Evolutionary conservation across 805 yeast genomes (phyloP), one percentile per base, ranked within the genome.

Genomic region (Kregervanrija delftensis): DNA sequence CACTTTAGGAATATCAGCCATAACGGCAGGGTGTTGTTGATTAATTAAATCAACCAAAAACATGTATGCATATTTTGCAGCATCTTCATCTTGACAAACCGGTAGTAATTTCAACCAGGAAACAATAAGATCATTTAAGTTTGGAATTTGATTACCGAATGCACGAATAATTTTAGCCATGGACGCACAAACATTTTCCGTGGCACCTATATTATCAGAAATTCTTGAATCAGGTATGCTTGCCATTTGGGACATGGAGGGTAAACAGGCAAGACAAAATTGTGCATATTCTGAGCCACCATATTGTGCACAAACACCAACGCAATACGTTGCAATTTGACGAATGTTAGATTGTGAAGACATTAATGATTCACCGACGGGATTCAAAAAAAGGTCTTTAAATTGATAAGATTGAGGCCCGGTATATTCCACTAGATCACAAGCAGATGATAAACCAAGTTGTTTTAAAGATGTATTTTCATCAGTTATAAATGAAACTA

Each of bases 21-120:
- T 39, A 33, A 86, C 76, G 4, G 75, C 68, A 8, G 83, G 75
- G 49, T 87, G 89, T 42, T 77, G 74, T 43, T 72, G 73, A 41
- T 81, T 82, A 36, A 89, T 82, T 57, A 90, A 69, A 49, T 83
- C 84, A 8, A 81, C 68, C 51, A 90, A 69, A 60, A 87, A 90
- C 54, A 74, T 72, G 66, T 88, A 93, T 14, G 87, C 80, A 62
- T 74, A 87, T 12, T 88, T 80, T 4, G 97, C 97, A 4, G 95
- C 95, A 53, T 86, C 93, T 36, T 80, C 84, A 61, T 93, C 97
- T 54, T 79, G 84, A 16, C 81, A 65, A 36, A 91, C 76, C 16
- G 98, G 99, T 52, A 93, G 75, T 10, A 87, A 74, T 49, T 74
- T 73, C 43, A 93, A 68, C 98, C 98, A 93, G 48, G 76, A 83